A percentile compares a stretch with the other conserved stretches of the same genome.
Evolutionary conservation across 805 yeast genomes (phyloP).

Genomic region (baker's yeast (Saccharomyces cerevisiae)): DNA sequence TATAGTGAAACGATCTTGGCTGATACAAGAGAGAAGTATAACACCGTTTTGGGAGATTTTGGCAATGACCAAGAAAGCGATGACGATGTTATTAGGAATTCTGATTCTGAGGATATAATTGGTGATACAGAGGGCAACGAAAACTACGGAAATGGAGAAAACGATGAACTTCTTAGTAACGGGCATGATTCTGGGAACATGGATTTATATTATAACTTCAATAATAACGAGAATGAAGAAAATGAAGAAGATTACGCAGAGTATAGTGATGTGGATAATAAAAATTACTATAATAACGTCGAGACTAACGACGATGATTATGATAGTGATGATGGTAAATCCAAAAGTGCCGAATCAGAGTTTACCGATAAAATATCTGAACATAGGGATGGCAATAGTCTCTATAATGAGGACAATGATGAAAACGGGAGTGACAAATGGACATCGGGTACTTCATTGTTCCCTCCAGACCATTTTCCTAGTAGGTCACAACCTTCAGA

Average conservation of each 20-base stretch:
- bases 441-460: neutral
- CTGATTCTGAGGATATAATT: conserved; percentile 23
- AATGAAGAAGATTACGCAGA: conserved; percentile 21
- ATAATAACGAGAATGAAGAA: conserved; percentile 15
- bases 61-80: conserved; percentile 35
- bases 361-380: conserved; percentile 25
- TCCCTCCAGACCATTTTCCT: neutral
- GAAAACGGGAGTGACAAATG: conserved; percentile 16
- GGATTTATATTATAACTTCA: neutral
- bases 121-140: conserved; percentile 18
- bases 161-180: neutral
- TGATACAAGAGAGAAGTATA: conserved; percentile 88
- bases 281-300: conserved; percentile 16
- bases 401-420: conserved; percentile 4
- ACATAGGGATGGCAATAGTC: neutral
- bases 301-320: conserved; percentile 24
- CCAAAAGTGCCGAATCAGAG: conserved; percentile 21
- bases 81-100: conserved; percentile 8
- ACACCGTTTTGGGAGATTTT: conserved; percentile 79
- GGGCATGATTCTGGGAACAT: neutral
- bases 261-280: conserved; percentile 21
- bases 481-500: conserved; percentile 11
- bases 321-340: conserved; percentile 23
- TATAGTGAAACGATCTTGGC: conserved; percentile 77
- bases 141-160: conserved; percentile 6